Evolutionary conservation across 345 rosid genomes (phyloP).

Genomic region (Firmiana major): DNA sequence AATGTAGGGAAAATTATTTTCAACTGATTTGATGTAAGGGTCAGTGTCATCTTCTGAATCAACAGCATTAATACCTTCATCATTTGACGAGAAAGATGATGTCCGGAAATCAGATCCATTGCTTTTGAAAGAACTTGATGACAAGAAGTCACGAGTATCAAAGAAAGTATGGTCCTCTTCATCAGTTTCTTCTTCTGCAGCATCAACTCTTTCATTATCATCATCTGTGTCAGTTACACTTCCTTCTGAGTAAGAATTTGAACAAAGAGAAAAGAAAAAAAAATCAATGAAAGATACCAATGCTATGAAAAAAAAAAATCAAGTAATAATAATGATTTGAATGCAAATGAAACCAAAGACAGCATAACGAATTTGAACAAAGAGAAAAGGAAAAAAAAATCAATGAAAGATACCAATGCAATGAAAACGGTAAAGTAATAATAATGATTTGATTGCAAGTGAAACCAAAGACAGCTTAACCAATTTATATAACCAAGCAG

Average conservation of each 20-base stretch:
- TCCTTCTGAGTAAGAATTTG: conserved; percentile 51
- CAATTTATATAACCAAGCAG: background rate
- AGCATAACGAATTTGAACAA: background rate
- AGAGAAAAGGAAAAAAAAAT: background rate
- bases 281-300: background rate
- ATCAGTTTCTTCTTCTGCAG: conserved; percentile 89
- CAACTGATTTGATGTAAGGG: conserved; percentile 61
- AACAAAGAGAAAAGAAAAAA: conserved; percentile 4
- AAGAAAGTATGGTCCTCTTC: conserved; percentile 85
- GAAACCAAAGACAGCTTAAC: background rate
- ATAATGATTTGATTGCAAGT: background rate
- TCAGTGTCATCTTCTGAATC: conserved; percentile 72
- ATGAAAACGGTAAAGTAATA: background rate
- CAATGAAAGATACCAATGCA: background rate
- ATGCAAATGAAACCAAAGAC: background rate
- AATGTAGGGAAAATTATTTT: conserved; percentile 55
- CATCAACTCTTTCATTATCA: conserved; percentile 81
- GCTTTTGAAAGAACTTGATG: conserved; percentile 87
- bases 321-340: background rate
- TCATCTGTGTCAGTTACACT: conserved; percentile 74
- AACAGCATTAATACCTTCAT: conserved; percentile 38
- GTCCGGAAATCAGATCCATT: conserved; percentile 74
- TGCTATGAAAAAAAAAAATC: no score
- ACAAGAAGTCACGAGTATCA: conserved; percentile 91
- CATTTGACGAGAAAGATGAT: conserved; percentile 83